Evolutionary conservation across 108 stramenopile species (phyloP).

Genomic region (Chaetoceros muelleri): DNA sequence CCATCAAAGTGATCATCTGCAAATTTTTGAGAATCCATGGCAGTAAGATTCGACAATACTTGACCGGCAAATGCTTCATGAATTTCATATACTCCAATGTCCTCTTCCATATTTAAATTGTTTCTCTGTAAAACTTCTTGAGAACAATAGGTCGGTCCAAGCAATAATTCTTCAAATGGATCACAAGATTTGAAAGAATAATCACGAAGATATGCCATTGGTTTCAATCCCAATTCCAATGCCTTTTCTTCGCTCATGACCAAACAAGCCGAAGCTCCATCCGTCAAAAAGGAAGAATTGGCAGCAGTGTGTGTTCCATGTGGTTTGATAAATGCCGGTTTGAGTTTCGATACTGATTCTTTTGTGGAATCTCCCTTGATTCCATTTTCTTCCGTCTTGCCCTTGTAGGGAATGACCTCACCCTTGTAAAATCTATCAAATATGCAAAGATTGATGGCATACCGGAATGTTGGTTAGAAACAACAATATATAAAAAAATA

Average conservation of each 20-base stretch:
- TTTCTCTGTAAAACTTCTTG: conserved; percentile 69
- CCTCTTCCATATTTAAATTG: conserved; percentile 59
- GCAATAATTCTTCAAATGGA: conserved; percentile 94
- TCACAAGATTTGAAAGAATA: conserved; percentile 96
- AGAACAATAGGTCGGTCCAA: conserved; percentile 81
- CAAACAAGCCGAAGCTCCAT: conserved; percentile 91
- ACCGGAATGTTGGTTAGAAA: not conserved
- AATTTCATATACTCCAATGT: conserved; percentile 96
- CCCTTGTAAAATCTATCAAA: conserved; percentile 63
- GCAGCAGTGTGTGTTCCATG: conserved; percentile 99
- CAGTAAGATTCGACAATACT: conserved; percentile 90
- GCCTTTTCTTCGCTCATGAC: conserved; percentile 94
- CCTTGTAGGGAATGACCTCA: conserved; percentile 87
- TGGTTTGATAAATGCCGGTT: conserved; percentile 96
- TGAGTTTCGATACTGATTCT: conserved; percentile 88
- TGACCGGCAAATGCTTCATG: conserved; percentile 99
- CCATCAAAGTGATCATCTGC: conserved; percentile 81
- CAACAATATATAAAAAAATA: not conserved
- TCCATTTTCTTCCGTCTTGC: conserved; percentile 85
- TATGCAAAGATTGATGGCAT: not conserved
- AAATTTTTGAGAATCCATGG: conserved; percentile 91
- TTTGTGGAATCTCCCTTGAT: conserved; percentile 89
- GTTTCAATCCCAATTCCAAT: conserved; percentile 89
- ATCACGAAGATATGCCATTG: conserved; percentile 81
- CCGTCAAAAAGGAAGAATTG: conserved; percentile 93